Evolutionary conservation across 768 basidiomycete genomes (phyloP), one percentile per base, ranked within the genome.

Genomic region (Leucogyrophana mollusca): DNA sequence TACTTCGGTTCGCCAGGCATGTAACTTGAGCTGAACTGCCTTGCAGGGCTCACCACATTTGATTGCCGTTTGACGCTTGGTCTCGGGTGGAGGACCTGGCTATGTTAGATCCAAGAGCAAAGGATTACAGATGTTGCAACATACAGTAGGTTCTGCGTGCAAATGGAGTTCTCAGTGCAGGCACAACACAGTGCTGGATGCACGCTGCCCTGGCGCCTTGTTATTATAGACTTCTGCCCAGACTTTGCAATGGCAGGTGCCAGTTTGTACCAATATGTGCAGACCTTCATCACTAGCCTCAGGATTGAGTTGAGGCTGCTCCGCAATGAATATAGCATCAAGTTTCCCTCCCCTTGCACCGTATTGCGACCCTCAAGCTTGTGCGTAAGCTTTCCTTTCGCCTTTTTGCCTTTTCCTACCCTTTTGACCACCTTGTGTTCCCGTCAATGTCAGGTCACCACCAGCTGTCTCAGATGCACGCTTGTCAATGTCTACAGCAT

Each of bases 91-190:
- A 5, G 7, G 34, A 16, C 50, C 40, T 24, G 57, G 57, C 1
- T 52, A 53, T 2, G 54, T 51, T 5, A 41, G 34, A 13, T 56
- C 45, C 14, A 61, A 49, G 1, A 61, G 46, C 9, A 32, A 30
- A 7, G 57, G 59, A 24, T 54, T 40, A 41, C 59, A 61, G 23
- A 60, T 45, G 39, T 67, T 59, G 40, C 65, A 67, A 41, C 65
- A 67, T 17, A 57, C 56, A 16, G 40, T 45, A 42, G 57, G 47
- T 53, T 40, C 48, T 56, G 47, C 17, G 45, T 57, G 51, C 40
- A 53, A 9, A 23, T 22, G 20, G 7, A 36, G 14, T 10, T 10
- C 23, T n/a, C 9, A 45, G 20, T 3, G 16, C 24, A 43, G 5
- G 43, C 33, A 16, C 10, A 27, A 32, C 18, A 10, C 53, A 9